These are phyloP conservation scores for Rhodotorula sphaerocarpa DNA, from an alignment of 768 basidiomycete genomes.

Conservation along the genomic window DNA sequence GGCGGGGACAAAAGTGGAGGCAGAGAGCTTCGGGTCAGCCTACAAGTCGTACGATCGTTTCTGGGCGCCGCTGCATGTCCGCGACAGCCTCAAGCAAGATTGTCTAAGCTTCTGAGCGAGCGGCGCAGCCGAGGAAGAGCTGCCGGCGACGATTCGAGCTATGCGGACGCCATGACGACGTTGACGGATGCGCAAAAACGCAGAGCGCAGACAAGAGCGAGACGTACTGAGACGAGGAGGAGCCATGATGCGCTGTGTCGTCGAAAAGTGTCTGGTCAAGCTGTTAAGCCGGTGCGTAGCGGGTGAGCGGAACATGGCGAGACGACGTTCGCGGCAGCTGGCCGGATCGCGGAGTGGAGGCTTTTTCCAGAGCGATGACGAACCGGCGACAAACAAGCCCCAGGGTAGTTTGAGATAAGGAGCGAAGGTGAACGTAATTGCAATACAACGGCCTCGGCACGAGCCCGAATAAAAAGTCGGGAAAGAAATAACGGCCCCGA, in stretches of 20 bases:
- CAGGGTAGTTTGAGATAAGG: too few species aligned
- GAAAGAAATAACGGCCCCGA: too few species aligned
- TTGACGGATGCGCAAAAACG: too few species aligned
- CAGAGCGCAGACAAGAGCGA: not conserved
- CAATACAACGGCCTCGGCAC: not conserved
- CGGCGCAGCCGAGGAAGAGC: too few species aligned
- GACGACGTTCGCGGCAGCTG: too few species aligned
- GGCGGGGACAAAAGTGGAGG: not conserved
- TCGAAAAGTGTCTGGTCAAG: not conserved
- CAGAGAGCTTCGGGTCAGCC: not conserved
- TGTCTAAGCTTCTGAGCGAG: too few species aligned
- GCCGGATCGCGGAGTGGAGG: too few species aligned
- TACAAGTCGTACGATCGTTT: too few species aligned
- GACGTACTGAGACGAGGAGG: slow-evolving; percentile 19
- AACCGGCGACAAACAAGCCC: too few species aligned
- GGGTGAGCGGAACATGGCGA: not conserved
- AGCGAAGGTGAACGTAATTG: not conserved
- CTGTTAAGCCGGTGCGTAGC: not conserved
- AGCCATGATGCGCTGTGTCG: not conserved
- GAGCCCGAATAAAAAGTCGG: too few species aligned
- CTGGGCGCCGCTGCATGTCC: too few species aligned
- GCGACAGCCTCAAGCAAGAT: not conserved
- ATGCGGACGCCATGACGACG: not conserved
- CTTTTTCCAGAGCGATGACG: too few species aligned
- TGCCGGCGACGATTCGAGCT: not conserved